A percentile compares a stretch with the other conserved stretches of the same genome.
phyloP scores from a whole-genome alignment of 2,329 filamentous ascomycete species.

The Fusarium albosuccineum region DNA sequence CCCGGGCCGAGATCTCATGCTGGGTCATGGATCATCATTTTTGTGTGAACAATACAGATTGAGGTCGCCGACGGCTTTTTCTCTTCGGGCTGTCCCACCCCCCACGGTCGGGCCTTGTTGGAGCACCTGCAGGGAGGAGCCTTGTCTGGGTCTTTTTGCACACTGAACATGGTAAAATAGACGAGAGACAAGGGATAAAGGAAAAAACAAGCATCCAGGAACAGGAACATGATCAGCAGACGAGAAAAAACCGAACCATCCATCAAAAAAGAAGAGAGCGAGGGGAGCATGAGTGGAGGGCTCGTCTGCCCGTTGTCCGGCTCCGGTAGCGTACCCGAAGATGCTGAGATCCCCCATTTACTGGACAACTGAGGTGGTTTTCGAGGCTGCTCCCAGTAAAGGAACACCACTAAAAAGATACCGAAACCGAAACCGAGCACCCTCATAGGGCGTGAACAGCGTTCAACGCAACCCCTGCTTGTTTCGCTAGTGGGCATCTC shows the following conservation, averaged over 20 bases:
- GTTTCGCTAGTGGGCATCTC: no score
- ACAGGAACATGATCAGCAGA: conserved; percentile 1
- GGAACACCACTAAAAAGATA: no score
- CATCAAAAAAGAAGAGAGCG: background rate
- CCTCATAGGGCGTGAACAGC: background rate
- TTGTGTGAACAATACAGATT: background rate
- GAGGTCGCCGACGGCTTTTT: background rate
- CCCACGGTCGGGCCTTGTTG: background rate
- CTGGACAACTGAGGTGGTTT: no score
- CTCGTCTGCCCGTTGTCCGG: background rate
- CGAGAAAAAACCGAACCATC: background rate
- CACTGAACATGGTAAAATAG: background rate
- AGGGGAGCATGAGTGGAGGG: no score
- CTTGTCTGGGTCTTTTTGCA: background rate
- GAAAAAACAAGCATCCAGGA: background rate
- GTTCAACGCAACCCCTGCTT: no score
- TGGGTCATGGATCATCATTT: background rate
- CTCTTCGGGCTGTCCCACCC: background rate
- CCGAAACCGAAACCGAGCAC: background rate
- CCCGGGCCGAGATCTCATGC: conserved; percentile 1
- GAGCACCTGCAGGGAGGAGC: background rate
- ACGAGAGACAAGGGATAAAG: conserved; percentile 1
- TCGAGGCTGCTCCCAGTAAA: no score
- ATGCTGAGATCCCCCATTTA: background rate
- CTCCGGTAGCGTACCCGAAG: background rate